These are phyloP conservation scores for Escovopsis weberi DNA, from an alignment of 2,329 filamentous ascomycete species.

Conservation along the genomic window DNA sequence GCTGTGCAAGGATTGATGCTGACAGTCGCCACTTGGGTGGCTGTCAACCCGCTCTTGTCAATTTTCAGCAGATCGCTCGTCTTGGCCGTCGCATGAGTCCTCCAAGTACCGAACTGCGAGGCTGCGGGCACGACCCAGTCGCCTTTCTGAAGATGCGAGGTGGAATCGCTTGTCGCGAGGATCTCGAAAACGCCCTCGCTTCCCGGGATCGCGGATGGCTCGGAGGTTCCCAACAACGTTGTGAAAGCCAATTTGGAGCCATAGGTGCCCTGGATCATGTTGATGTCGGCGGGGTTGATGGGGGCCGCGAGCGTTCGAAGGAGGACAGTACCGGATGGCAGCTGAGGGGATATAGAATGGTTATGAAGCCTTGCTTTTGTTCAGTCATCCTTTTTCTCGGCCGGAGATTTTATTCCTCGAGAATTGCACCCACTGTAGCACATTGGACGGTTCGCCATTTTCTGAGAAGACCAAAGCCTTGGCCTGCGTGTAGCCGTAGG, in stretches of 20 bases:
- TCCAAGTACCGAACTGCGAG: constrained; percentile 83
- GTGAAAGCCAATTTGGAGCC: constrained; percentile 70
- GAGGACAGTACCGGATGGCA: constrained; percentile 51
- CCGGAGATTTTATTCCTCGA: not conserved
- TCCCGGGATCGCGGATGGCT: constrained; percentile 64
- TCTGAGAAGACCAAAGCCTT: constrained; percentile 66
- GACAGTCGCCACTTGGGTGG: constrained; percentile 73
- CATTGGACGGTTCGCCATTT: constrained; percentile 61
- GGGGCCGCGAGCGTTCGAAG: constrained; percentile 80
- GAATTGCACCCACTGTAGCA: constrained; percentile 37
- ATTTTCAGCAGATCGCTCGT: constrained; percentile 49
- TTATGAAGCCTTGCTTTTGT: constrained; percentile 41
- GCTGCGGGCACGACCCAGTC: constrained; percentile 89
- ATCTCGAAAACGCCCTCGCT: constrained; percentile 95
- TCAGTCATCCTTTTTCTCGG: no score
- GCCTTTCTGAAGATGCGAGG: constrained; percentile 45
- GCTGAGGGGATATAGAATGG: constrained; percentile 62
- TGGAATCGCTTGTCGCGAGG: constrained; percentile 48
- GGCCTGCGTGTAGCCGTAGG: constrained; percentile 72
- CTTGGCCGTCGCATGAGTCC: constrained; percentile 68
- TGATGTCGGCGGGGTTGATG: constrained; percentile 95
- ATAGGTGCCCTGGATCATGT: constrained; percentile 95
- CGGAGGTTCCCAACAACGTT: constrained; percentile 57
- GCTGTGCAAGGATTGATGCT: constrained; percentile 89
- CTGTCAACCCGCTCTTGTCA: constrained; percentile 53